phyloP scores from a whole-genome alignment of 495 filamentous ascomycete species.

The Neurospora cerealis region DNA sequence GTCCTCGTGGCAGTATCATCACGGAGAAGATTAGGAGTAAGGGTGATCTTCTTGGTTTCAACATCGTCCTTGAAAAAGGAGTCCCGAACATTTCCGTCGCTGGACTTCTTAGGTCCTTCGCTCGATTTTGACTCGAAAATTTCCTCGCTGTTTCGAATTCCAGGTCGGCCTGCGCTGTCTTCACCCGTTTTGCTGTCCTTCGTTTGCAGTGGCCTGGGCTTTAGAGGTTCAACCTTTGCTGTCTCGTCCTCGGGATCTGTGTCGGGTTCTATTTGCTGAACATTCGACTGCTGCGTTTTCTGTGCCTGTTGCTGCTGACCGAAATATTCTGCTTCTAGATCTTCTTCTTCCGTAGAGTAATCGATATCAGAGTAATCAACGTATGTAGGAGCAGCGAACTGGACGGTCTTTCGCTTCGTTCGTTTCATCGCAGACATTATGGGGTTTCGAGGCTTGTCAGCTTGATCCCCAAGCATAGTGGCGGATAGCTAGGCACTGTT shows the following conservation, averaged over 20 bases:
- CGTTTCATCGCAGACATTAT: slow-evolving; percentile 84
- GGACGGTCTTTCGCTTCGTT: slow-evolving; percentile 79
- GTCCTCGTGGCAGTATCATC: slow-evolving; percentile 59
- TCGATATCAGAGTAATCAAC: slow-evolving; percentile 86
- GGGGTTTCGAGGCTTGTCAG: slow-evolving; percentile 80
- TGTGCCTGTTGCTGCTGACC: slow-evolving; percentile 29
- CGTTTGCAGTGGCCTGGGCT: slow-evolving; percentile 25
- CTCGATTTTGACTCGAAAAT: slow-evolving; percentile 48
- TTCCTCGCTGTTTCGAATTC: slow-evolving; percentile 49
- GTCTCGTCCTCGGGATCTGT: slow-evolving; percentile 33
- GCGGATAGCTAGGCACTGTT: slow-evolving; percentile 58
- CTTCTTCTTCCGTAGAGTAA: slow-evolving; percentile 83
- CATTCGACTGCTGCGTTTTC: slow-evolving; percentile 19
- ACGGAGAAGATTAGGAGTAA: slow-evolving; percentile 88
- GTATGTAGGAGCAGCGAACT: slow-evolving; percentile 78
- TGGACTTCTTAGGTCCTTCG: slow-evolving; percentile 51
- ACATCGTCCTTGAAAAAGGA: slow-evolving; percentile 97
- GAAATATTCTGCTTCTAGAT: slow-evolving; percentile 26
- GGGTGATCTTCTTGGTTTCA: slow-evolving; percentile 93
- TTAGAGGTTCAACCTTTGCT: slow-evolving; percentile 39
- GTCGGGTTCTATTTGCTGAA: slow-evolving; percentile 15
- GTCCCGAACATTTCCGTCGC: slow-evolving; percentile 78
- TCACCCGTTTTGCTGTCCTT: slow-evolving; percentile 35
- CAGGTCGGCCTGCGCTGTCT: slow-evolving; percentile 11
- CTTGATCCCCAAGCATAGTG: slow-evolving; percentile 87